Evolutionary conservation across 2,329 filamentous ascomycete species (phyloP), one percentile per base, ranked within the genome.

Genomic region (Penicillium concentricum): DNA sequence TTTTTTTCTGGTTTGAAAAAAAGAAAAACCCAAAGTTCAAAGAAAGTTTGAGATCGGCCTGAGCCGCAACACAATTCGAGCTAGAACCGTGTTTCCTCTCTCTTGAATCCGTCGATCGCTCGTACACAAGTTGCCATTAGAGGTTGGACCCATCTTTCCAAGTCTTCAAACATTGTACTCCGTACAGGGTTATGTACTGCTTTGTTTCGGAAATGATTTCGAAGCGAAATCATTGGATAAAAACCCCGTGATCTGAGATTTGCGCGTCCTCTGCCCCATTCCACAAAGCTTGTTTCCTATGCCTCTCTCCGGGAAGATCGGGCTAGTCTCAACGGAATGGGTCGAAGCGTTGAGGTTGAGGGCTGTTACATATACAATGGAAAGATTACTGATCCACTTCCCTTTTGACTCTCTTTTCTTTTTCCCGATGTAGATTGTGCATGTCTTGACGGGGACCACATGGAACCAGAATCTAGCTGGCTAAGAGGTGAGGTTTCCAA

Each of bases 41-140:
- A 28, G 41, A 55, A 37, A 50, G 59, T 61, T 65, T 62, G 53
- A 49, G 49, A 59, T 64, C 61, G 58, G 63, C 58, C 60, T 64
- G 60, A 64, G 58, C 60, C 63, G 61, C 57, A 60, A 60, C 34
- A 48, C 20, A 28, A 43, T 41, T 43, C 18, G 15, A 42, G 28
- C 37, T 7, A 16, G 15, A 54, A 32, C 18, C n/a, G 9, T 22
- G n/a, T 30, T n/a, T 18, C 44, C 32, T 12, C n/a, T 37, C 30
- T 18, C 10, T 37, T 28, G 5, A 16, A 37, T 16, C 15, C 37
- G 62, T 57, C 53, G 62, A 64, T 64, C 62, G 45, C 59, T 64
- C 62, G 62, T 60, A 60, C 59, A 43, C 12, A n/a, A 59, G 28
- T 57, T 57, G 43, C 54, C 54, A 22, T 46, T 37, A 20, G 22